A percentile compares a stretch with the other conserved stretches of the same genome.
Evolutionary conservation across 1,139 yeast species (phyloP).

Genomic region (Yamadazyma friedrichii): DNA sequence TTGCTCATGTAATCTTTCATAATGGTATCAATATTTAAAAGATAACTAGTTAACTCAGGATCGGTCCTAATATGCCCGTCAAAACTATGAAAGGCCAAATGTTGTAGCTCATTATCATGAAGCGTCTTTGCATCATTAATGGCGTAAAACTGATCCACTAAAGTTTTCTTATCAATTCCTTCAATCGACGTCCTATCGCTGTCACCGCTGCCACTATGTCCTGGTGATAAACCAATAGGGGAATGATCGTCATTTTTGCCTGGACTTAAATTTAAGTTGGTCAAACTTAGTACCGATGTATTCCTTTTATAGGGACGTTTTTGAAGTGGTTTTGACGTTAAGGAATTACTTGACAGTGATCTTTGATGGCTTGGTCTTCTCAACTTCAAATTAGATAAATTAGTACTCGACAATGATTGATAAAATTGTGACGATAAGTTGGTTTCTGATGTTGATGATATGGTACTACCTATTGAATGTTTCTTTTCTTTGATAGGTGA

Average conservation of each 20-base stretch:
- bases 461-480: neutral
- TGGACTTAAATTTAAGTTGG: neutral
- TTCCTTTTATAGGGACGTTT: constrained; percentile 3
- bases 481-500: constrained; percentile 8
- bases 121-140: constrained; percentile 10
- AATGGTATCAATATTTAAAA: constrained; percentile 35
- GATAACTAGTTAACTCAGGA: constrained; percentile 26
- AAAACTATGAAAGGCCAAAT: constrained; percentile 8
- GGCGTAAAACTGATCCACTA: constrained; percentile 42
- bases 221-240: neutral
- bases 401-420: constrained; percentile 4
- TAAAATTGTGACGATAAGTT: constrained; percentile 3
- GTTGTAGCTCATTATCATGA: constrained; percentile 9
- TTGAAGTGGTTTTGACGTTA: constrained; percentile 4
- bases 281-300: constrained; percentile 2
- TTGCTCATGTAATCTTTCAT: constrained; percentile 18
- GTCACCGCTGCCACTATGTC: neutral
- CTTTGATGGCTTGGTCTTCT: constrained; percentile 4
- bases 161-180: constrained; percentile 23
- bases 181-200: neutral
- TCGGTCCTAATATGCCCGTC: constrained; percentile 13
- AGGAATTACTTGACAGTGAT: constrained; percentile 3
- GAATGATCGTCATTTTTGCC: neutral
- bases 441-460: constrained; percentile 3
- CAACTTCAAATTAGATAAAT: constrained; percentile 2